phyloP scores from a whole-genome alignment of 805 yeast genomes.

The Monosporozyma yasuniensis region DNA sequence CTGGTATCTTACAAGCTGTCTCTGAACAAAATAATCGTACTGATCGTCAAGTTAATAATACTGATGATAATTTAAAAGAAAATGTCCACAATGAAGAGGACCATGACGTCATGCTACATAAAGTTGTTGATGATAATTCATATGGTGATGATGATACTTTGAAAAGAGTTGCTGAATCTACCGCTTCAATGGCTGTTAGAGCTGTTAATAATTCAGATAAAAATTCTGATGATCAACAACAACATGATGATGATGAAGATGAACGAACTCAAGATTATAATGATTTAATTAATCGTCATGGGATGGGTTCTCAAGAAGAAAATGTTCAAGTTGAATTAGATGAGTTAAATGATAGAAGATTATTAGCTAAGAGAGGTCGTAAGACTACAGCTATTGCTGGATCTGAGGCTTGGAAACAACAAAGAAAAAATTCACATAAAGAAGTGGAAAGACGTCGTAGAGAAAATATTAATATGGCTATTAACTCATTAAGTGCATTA shows the following conservation, averaged over 20 bases:
- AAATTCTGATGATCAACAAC: conserved; percentile 7
- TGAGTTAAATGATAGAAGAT: conserved; percentile 1
- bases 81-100: background rate
- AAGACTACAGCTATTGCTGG: conserved; percentile 24
- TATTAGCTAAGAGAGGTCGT: conserved; percentile 21
- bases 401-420: conserved; percentile 30
- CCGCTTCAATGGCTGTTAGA: background rate
- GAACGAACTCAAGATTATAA: background rate
- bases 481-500: conserved; percentile 64
- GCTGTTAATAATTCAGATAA: background rate
- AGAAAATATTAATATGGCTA: conserved; percentile 81
- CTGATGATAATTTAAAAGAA: background rate
- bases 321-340: conserved; percentile 6
- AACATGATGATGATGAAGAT: background rate
- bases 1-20: background rate
- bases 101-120: background rate
- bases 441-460: conserved; percentile 92
- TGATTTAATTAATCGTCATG: conserved; percentile 1
- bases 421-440: conserved; percentile 84
- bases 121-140: background rate
- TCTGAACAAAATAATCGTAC: background rate
- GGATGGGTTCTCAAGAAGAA: conserved; percentile 1
- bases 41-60: conserved; percentile 7
- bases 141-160: background rate
- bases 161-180: background rate